Percentiles rank a stretch among this genome's conserved stretches.
phyloP scores from a whole-genome alignment of 768 basidiomycete species.

The Phaeotremella fagi region DNA sequence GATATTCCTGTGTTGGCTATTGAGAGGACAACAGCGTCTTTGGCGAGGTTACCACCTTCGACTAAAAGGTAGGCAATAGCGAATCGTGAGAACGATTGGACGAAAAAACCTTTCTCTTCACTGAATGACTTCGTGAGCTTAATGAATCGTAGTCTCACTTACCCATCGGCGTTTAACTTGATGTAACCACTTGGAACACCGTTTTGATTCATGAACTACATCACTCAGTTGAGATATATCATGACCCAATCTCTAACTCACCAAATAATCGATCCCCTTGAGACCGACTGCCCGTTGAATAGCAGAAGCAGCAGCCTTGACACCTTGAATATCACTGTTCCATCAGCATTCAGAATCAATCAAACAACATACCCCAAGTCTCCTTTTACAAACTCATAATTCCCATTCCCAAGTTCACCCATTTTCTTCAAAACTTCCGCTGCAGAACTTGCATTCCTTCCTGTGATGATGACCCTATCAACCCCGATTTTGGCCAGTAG shows the following conservation, averaged over 20 bases:
- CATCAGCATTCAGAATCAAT: not conserved
- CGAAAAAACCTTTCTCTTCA: slow-evolving; percentile 11
- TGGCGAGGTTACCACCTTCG: not conserved
- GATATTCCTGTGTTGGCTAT: slow-evolving; percentile 14
- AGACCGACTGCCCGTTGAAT: slow-evolving; percentile 1
- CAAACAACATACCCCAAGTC: slow-evolving; percentile 5
- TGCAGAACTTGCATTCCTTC: slow-evolving; percentile 6
- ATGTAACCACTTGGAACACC: slow-evolving; percentile 6
- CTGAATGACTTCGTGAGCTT: not conserved
- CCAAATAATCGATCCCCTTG: slow-evolving; percentile 17
- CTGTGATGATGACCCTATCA: slow-evolving; percentile 7
- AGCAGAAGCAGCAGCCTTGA: slow-evolving; percentile 6
- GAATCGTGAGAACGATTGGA: slow-evolving; percentile 28
- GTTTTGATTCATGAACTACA: slow-evolving; percentile 16
- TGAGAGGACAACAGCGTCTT: slow-evolving; percentile 12
- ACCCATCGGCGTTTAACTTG: slow-evolving; percentile 17
- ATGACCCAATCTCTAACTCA: not conserved
- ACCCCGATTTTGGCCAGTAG: slow-evolving; percentile 2
- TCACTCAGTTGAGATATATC: not conserved
- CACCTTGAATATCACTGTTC: slow-evolving; percentile 8
- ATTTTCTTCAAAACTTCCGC: not conserved
- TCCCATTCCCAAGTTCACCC: not conserved
- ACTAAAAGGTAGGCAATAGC: slow-evolving; percentile 12
- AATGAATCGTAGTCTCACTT: not conserved
- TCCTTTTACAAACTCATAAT: slow-evolving; percentile 1